These are phyloP conservation scores for Poa annua DNA, from an alignment of 176 grass and related monocot genomes.

Conservation along the genomic window DNA sequence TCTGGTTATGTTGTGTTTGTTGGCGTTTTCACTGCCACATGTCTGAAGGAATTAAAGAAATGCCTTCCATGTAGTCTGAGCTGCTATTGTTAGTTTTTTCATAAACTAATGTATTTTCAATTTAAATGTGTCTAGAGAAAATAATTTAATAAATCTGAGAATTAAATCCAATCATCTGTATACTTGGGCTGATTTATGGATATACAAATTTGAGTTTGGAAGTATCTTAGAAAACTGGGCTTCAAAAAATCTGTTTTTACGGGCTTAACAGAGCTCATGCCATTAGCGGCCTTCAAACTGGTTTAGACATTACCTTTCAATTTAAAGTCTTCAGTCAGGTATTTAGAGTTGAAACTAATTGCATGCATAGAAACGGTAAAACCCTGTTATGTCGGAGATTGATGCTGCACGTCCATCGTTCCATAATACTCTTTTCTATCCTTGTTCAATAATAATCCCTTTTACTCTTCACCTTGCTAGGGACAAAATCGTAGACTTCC, in stretches of 20 bases:
- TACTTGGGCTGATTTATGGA: neutral
- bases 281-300: neutral
- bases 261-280: neutral
- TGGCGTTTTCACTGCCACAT: slow-evolving; percentile 13
- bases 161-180: neutral
- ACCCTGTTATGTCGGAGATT: neutral
- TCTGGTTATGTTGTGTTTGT: slow-evolving; percentile 30
- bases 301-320: neutral
- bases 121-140: neutral
- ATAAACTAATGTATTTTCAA: neutral
- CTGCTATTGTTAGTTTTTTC: neutral
- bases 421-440: neutral
- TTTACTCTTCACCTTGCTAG: slow-evolving; percentile 47
- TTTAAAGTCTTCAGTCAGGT: neutral
- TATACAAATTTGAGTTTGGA: neutral
- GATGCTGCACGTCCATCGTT: slow-evolving; percentile 9
- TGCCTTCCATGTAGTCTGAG: neutral
- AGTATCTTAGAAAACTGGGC: neutral
- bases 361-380: neutral
- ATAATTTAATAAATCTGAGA: neutral
- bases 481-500: slow-evolving; percentile 88
- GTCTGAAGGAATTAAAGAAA: neutral
- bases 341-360: neutral
- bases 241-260: neutral
- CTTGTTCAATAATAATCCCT: neutral